Base-by-base conservation (phyloP, 2,329 filamentous ascomycete species). In the Rutstroemia sp. region DNA sequence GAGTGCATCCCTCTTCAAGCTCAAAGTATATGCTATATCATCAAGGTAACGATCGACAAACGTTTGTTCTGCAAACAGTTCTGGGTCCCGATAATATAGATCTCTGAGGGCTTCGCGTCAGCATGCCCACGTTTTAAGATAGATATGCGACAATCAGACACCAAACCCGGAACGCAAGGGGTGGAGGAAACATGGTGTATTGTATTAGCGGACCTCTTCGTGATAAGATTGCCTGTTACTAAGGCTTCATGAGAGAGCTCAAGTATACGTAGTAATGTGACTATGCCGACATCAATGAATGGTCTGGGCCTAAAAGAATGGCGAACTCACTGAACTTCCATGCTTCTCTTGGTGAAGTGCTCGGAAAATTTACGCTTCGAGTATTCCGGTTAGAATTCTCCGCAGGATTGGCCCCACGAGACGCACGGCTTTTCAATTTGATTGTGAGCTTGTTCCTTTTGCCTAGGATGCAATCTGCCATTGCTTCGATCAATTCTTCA, bases 11-110 rank as follows among this genome's bases (percentile, higher is more conserved):
- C 89, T 79, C 5, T 80, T 75, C 8, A 88, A 72, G 0, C 78
- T 77, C 16, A 94, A 78, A 0, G 87, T 89, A 55, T 78, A 82
- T 0, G 88, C 87, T 38, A 95, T 72, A 60, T 88, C 84, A 64
- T 94, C 87, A 0, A 94, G 80, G 47, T 89, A 81, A 30, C 77
- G 76, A 67, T 94, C 85, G 0, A 94, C 87, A 14, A 82, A 75
- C 16, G 71, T 67, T 68, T 94, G 89, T 50, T 76, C 83, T 19
- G 78, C 76, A 65, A 94, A 95, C 0, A 95, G 73, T 9, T 83
- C 78, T 4, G 85, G 82, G 62, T 91, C 79, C 63, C 88, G 83
- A 67, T 95, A 95, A 69, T 86, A 95, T 4, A 95, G 83, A 65
- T 89, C 88, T 59, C 89, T 92, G 58, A n/a, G 17, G 19, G 8